Base-by-base conservation (phyloP, 768 basidiomycete species). In the Albatrellus ellisii region DNA sequence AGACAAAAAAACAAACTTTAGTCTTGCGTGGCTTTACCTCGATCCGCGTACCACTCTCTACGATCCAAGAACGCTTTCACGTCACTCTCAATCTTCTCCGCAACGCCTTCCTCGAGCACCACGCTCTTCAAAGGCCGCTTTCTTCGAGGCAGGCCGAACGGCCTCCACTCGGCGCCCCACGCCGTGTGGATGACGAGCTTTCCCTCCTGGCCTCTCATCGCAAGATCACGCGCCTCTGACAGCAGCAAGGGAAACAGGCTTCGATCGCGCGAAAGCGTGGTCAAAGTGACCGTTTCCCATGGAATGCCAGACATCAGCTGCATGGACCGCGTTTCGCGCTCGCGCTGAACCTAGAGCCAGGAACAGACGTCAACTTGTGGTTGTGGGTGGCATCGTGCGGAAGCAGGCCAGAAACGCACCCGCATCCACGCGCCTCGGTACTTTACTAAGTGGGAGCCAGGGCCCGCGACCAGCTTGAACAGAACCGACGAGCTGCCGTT, bases 211-310 rank as follows among this genome's bases (percentile, higher is more conserved):
- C 73, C 79, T 25, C 66, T 72, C 67, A 94, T 72, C 0, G 90
- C 92, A 29, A 92, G 66, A 54, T 87, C 79, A 39, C 88, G 71
- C n/a, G 95, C 94, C 58, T 99, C 94, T 2, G 73, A 60, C 3
- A 99, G 75, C 5, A 99, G 66, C 32, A 66, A 53, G 1, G 88
- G 73, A 58, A 99, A 97, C 17, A 97, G 64, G 2, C 58, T 54
- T 29, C 91, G 78, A 59, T 94, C 92, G 34, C 80, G 70, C 12
- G 90, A 94, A 27, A 99, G 73, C 1, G 95, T 80, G 4, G 91
- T 99, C 33, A 99, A 68, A 28, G 81, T 92, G 35, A 98, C 79
- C 0, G 94, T 98, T 62, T 99, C 95, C 91, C 94, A 99, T 45
- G 95, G 95, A 5, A 75, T 75, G 6, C 94, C 92, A 4, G 88